Conservation (phyloP, 257 asterid species). For the Solanum commersonii region DNA sequence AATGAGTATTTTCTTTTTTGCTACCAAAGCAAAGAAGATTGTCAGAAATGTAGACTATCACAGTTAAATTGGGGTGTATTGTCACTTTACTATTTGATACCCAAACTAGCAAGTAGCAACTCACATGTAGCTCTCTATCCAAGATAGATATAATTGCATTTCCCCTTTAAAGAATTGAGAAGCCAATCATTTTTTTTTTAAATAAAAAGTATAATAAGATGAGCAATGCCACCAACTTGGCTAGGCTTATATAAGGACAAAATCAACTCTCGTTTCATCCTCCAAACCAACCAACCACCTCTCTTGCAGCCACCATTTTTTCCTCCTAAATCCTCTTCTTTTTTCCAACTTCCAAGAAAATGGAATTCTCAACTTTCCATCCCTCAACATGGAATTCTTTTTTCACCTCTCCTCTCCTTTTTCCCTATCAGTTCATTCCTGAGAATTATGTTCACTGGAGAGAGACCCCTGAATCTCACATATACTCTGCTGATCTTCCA, state of each 20-base stretch:
- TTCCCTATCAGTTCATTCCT: constrained; percentile 29
- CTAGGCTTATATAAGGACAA: background rate
- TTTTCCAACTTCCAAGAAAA: background rate
- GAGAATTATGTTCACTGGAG: constrained; percentile 60
- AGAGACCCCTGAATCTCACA: constrained; percentile 61
- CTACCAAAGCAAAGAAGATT: background rate
- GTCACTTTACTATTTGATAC: background rate
- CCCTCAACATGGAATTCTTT: constrained; percentile 14
- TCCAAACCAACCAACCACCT: background rate
- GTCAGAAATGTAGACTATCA: background rate
- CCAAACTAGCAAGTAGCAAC: background rate
- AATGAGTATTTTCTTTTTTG: background rate
- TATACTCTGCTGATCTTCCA: constrained; percentile 64
- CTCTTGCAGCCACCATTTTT: background rate
- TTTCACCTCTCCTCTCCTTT: constrained; percentile 24
- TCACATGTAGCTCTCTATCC: background rate
- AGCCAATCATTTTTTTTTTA: background rate
- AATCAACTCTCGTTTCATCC: background rate
- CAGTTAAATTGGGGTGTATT: background rate
- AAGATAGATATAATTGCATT: background rate
- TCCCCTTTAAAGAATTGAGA: background rate
- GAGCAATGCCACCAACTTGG: background rate
- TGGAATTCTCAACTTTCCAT: constrained; percentile 31
- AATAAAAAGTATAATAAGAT: background rate
- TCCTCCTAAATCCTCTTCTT: background rate